phyloP scores from a whole-genome alignment of 129 eudicot species.

The Flaveria linearis region DNA sequence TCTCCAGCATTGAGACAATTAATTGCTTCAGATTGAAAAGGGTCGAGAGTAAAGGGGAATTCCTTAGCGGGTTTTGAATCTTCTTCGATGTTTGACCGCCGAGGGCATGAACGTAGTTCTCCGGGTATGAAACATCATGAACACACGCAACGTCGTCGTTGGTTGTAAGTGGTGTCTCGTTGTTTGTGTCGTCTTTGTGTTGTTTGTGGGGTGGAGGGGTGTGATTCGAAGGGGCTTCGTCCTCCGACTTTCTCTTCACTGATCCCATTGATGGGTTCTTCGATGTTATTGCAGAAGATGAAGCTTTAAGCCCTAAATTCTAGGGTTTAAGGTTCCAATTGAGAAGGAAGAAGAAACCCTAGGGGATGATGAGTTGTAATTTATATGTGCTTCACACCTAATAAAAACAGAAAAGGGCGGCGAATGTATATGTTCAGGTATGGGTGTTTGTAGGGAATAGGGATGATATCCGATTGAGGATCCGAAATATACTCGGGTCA shows the following conservation, averaged over 20 bases:
- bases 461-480: not conserved
- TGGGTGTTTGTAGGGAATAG: not conserved
- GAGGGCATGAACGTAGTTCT: slow-evolving; percentile 49
- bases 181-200: slow-evolving; percentile 37
- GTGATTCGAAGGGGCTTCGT: slow-evolving; percentile 41
- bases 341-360: slow-evolving; percentile 23
- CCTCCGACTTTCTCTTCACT: slow-evolving; percentile 58
- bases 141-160: slow-evolving; percentile 70
- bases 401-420: slow-evolving; percentile 26
- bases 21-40: slow-evolving; percentile 88
- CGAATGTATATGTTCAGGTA: not conserved
- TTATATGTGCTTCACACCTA: not conserved
- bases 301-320: not conserved
- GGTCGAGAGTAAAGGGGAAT: slow-evolving; percentile 79
- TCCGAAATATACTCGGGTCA: not conserved
- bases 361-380: not conserved
- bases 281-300: not conserved
- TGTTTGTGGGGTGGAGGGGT: slow-evolving; percentile 54
- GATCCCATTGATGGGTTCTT: slow-evolving; percentile 49
- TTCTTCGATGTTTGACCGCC: slow-evolving; percentile 30
- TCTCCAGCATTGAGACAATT: slow-evolving; percentile 84
- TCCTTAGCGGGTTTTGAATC: slow-evolving; percentile 80
- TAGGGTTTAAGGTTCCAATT: slow-evolving; percentile 18
- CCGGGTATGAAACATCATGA: slow-evolving; percentile 84
- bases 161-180: slow-evolving; percentile 12